Conservation (phyloP, 352 stramenopile species). For the Detonula confervacea region DNA sequence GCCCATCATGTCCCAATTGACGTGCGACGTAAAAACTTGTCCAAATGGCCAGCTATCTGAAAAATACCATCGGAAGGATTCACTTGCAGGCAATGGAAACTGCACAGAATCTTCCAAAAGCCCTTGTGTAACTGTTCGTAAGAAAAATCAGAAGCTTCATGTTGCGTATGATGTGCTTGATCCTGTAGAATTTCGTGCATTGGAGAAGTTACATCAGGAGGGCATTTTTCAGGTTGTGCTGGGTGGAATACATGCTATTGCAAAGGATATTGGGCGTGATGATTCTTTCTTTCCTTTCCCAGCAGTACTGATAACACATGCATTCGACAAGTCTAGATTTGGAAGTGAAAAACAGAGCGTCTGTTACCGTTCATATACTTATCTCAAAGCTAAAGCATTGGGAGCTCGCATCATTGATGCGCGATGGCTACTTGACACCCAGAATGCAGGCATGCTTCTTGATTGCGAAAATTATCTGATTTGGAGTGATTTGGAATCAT, state of each 20-base stretch:
- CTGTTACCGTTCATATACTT: constrained; percentile 33
- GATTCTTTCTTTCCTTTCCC: constrained; percentile 9
- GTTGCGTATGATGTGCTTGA: constrained; percentile 34
- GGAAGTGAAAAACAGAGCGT: neutral
- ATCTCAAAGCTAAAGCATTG: constrained; percentile 33
- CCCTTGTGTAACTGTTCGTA: neutral
- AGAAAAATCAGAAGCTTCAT: constrained; percentile 4
- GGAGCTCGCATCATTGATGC: constrained; percentile 33
- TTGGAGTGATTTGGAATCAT: constrained; percentile 35
- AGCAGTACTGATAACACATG: constrained; percentile 36
- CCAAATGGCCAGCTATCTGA: neutral
- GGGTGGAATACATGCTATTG: constrained; percentile 10
- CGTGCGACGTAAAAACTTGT: constrained; percentile 15
- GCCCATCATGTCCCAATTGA: constrained; percentile 13
- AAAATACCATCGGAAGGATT: no score
- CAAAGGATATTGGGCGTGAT: neutral
- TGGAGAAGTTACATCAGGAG: constrained; percentile 26
- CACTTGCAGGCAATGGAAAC: neutral
- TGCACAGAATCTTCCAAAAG: constrained; percentile 13
- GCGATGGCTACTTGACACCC: constrained; percentile 37
- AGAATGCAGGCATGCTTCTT: constrained; percentile 23
- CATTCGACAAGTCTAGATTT: constrained; percentile 26
- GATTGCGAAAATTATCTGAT: constrained; percentile 27
- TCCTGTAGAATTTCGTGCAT: constrained; percentile 17
- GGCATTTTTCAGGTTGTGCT: constrained; percentile 18